A percentile compares a stretch with the other conserved stretches of the same genome.
Conservation (phyloP, 1,284 basidiomycete genomes). For the Heliocybe sulcata region DNA sequence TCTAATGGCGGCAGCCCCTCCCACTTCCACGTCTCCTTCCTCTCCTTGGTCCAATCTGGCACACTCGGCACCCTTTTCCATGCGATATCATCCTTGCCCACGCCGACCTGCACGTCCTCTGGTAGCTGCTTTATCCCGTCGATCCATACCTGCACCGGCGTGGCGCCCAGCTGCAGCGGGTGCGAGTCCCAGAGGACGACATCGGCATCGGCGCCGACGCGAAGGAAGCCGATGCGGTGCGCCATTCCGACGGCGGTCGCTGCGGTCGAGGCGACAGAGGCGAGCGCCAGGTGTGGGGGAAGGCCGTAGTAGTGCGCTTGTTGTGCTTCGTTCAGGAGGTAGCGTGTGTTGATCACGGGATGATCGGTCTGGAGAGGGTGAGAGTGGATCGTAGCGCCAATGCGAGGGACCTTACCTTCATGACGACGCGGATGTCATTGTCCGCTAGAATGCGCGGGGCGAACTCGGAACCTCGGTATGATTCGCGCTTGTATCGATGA, state of each 20-base stretch:
- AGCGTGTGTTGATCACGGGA: slow-evolving; percentile 70
- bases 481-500: slow-evolving; percentile 76
- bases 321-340: slow-evolving; percentile 80
- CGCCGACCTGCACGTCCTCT: slow-evolving; percentile 25
- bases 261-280: slow-evolving; percentile 73
- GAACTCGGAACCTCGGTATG: slow-evolving; percentile 82
- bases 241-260: slow-evolving; percentile 73
- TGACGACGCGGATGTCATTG: slow-evolving; percentile 65
- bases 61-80: slow-evolving; percentile 44
- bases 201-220: slow-evolving; percentile 50
- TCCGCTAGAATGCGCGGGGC: slow-evolving; percentile 77
- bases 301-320: slow-evolving; percentile 80
- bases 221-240: slow-evolving; percentile 76
- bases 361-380: slow-evolving; percentile 54
- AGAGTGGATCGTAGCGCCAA: background rate
- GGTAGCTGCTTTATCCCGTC: slow-evolving; percentile 62
- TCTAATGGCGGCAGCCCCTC: slow-evolving; percentile 63
- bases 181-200: slow-evolving; percentile 74
- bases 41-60: slow-evolving; percentile 57
- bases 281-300: slow-evolving; percentile 50
- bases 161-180: slow-evolving; percentile 72
- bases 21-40: slow-evolving; percentile 44
- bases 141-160: slow-evolving; percentile 70
- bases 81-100: slow-evolving; percentile 17
- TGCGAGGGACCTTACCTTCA: slow-evolving; percentile 48